phyloP scores from a whole-genome alignment of 495 filamentous ascomycete genomes.

The Hypomontagnella monticulosa region DNA sequence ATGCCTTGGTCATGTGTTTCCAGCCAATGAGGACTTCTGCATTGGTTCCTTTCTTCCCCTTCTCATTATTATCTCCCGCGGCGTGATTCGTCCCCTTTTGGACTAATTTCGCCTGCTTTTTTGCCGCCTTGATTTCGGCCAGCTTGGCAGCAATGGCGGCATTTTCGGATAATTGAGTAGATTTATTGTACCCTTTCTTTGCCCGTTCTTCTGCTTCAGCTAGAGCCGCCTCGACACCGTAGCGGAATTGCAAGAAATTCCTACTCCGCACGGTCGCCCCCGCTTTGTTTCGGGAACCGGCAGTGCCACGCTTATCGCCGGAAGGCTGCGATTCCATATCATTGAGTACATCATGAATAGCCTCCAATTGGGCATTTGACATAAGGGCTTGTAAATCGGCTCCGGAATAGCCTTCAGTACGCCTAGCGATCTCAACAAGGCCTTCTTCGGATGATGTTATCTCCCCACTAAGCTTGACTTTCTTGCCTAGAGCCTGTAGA shows the following conservation, averaged over 20 bases:
- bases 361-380: conserved; percentile 96
- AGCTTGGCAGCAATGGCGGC: conserved; percentile 79
- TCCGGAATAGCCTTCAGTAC: conserved; percentile 92
- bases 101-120: conserved; percentile 66
- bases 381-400: conserved; percentile 95
- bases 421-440: conserved; percentile 72
- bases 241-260: conserved; percentile 84
- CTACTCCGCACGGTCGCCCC: conserved; percentile 45
- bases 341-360: conserved; percentile 89
- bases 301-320: conserved; percentile 37
- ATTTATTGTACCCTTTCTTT: conserved; percentile 49
- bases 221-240: conserved; percentile 67
- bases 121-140: conserved; percentile 72
- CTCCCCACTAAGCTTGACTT: conserved; percentile 73
- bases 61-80: conserved; percentile 44
- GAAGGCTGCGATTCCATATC: conserved; percentile 60
- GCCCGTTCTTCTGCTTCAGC: conserved; percentile 52
- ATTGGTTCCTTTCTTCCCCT: conserved; percentile 45
- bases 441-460: conserved; percentile 62
- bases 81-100: conserved; percentile 53
- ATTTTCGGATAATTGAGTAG: conserved; percentile 70
- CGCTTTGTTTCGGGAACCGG: conserved; percentile 46
- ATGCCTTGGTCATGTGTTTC: conserved; percentile 82
- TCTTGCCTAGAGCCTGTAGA: conserved; percentile 78
- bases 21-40: conserved; percentile 83